Base-by-base conservation (phyloP, 805 yeast genomes). In the Saccharomycopsis fermentans region DNA sequence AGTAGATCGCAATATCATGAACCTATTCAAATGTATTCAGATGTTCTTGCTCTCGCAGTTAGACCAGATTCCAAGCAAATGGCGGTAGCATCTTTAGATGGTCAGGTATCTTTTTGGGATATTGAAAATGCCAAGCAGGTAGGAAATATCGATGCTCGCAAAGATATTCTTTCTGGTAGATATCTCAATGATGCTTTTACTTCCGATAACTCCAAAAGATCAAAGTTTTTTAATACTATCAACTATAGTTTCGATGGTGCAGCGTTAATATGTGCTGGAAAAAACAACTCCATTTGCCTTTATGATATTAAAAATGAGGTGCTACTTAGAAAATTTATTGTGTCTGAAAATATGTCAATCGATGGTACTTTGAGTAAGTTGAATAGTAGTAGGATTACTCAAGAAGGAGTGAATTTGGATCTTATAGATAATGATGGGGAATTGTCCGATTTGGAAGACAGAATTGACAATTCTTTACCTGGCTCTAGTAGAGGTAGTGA, bases 11-110 rank as follows among this genome's bases (percentile, higher is more conserved):
- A 87, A 65, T 83, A 81, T 54, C 94, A 89, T 55, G 99, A 94
- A 72, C 98, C 98, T 8, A 82, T 94, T 64, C 90, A 87, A 65
- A 81, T 90, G 16, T 82, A 79, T 58, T 81, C 91, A 39, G 99
- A 94, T 69, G 96, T 90, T 11, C 76, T 92, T 62, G 78, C 90
- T 21, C 75, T 94, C 40, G 80, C 90, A 0, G 81, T 92, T 79
- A 80, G 96, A 67, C 97, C 97, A 0, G 98, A 94, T 68, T 88
- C 96, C n/a, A 86, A 88, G 67, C 87, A 87, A 69, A 77, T 94
- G 48, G 95, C 96, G 0, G 96, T 88, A 1, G 78, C 92, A 19
- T 86, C 97, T 0, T 75, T 92, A 65, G 95, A 87, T 70, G 99
- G 99, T 4, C 90, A 88, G 69, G 76, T 94, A 17, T 72, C 87